Conservation (phyloP, 805 yeast genomes). For the Cyberlindnera mycetangii region DNA sequence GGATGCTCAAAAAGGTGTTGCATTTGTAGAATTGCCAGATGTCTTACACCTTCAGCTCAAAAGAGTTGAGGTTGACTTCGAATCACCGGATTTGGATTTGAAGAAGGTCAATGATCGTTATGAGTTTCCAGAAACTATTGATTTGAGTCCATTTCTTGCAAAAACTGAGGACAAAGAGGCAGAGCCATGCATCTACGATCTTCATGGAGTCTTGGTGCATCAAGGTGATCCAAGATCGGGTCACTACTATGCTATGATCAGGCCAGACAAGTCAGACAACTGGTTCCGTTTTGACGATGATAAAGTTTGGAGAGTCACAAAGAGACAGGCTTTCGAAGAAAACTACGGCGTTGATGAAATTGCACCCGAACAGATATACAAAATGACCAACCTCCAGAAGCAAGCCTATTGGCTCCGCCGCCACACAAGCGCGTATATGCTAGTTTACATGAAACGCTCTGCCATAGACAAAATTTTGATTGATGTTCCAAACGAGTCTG, state of each 20-base stretch:
- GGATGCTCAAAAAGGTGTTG: constrained; percentile 96
- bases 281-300: constrained; percentile 98
- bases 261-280: constrained; percentile 62
- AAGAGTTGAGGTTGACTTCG: constrained; percentile 91
- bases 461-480: constrained; percentile 57
- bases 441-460: constrained; percentile 79
- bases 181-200: constrained; percentile 71
- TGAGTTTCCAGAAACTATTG: constrained; percentile 83
- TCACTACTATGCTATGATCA: constrained; percentile 92
- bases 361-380: constrained; percentile 44
- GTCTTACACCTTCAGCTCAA: constrained; percentile 91
- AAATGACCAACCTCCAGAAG: constrained; percentile 56
- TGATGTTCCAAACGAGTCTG: constrained; percentile 48
- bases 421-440: constrained; percentile 95
- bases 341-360: constrained; percentile 81
- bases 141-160: constrained; percentile 75
- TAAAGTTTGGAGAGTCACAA: constrained; percentile 83
- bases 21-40: constrained; percentile 85
- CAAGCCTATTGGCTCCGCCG: constrained; percentile 66
- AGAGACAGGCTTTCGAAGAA: constrained; percentile 82
- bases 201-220: constrained; percentile 95
- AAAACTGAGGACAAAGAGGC: constrained; percentile 37
- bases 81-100: constrained; percentile 50
- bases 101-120: constrained; percentile 90
- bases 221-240: constrained; percentile 96